Evolutionary conservation across 768 basidiomycete genomes (phyloP), one percentile per base, ranked within the genome.

Genomic region (Rickenella mellea): DNA sequence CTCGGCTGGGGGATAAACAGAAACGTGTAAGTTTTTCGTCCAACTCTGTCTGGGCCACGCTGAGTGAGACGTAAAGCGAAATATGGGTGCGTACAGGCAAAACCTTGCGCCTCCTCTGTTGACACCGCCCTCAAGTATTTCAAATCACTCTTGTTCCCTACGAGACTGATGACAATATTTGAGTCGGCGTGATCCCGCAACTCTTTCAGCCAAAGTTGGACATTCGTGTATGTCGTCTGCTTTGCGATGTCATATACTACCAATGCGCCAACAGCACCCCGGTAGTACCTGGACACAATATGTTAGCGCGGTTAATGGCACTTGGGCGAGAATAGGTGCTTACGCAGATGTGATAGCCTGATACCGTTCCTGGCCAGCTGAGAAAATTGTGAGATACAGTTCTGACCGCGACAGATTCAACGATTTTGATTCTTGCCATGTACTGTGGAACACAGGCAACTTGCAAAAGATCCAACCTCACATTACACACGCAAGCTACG

Each of bases 101-200:
- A 71, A 5, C 52, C 56, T 55, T 70, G 70, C 15, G 71, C 71
- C 57, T 74, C 71, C 28, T 74, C 71, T 10, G 70, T 73, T 21
- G 70, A 63, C 1, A 74, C 70, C n/a, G 71, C 71, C 31, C 71
- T 47, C 29, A 72, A 48, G 50, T 73, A 71, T 48, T 70, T 66
- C 54, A 74, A 59, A 64, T 74, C 71, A 50, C 65, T 67, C 65
- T 74, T 74, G 62, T 74, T 74, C 25, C 68, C 68, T 15, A 69
- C 66, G 20, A 69, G 58, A 66, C 67, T 68, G 49, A 69, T 69
- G 21, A 69, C 67, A 40, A 68, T 68, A 54, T 67, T 67, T 19
- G 55, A 52, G 39, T 53, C 47, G 28, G 70, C 71, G 48, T 73
- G 70, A 50, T 74, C 70, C n/a, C 70, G 64, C 25, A 74, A 55